These are phyloP conservation scores for Trifolium subterraneum DNA, from an alignment of 306 rosid genomes.

Conservation along the genomic window DNA sequence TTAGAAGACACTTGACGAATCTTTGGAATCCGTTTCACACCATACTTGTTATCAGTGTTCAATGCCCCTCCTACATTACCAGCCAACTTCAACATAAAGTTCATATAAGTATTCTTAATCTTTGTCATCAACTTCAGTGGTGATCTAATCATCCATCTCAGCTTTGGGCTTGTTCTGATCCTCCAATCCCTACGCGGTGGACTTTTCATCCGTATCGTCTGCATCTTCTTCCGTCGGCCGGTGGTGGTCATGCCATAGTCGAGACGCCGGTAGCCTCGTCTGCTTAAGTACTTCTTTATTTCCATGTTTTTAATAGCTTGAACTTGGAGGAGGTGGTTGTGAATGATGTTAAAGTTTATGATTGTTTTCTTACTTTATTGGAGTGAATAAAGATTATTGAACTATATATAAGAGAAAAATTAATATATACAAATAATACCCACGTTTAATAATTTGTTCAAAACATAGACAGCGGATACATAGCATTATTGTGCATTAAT, in stretches of 20 bases:
- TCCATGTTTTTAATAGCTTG: conserved; percentile 46
- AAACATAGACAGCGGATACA: not conserved
- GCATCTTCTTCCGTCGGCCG: conserved; percentile 39
- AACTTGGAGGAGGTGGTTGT: not conserved
- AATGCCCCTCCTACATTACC: conserved; percentile 28
- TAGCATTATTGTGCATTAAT: not conserved
- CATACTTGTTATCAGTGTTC: conserved; percentile 40
- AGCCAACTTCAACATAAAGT: conserved; percentile 47
- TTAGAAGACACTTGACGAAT: not conserved
- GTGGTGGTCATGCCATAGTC: not conserved
- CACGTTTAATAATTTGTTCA: not conserved
- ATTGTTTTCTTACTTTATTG: not conserved
- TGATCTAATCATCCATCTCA: conserved; percentile 43
- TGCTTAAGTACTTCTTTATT: conserved; percentile 44
- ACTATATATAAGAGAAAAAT: not conserved
- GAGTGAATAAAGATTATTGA: not conserved
- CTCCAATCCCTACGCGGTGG: conserved; percentile 46
- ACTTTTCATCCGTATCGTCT: conserved; percentile 24
- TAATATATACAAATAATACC: not conserved
- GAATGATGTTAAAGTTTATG: not conserved
- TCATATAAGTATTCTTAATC: conserved; percentile 51
- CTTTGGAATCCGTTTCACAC: conserved; percentile 43
- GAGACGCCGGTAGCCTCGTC: conserved; percentile 47
- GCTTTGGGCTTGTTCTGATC: conserved; percentile 45
- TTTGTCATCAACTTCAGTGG: conserved; percentile 54